A percentile compares a stretch with the other conserved stretches of the same genome.
phyloP scores from a whole-genome alignment of 176 grass and related monocot species.

The Oropetium thomaeum region DNA sequence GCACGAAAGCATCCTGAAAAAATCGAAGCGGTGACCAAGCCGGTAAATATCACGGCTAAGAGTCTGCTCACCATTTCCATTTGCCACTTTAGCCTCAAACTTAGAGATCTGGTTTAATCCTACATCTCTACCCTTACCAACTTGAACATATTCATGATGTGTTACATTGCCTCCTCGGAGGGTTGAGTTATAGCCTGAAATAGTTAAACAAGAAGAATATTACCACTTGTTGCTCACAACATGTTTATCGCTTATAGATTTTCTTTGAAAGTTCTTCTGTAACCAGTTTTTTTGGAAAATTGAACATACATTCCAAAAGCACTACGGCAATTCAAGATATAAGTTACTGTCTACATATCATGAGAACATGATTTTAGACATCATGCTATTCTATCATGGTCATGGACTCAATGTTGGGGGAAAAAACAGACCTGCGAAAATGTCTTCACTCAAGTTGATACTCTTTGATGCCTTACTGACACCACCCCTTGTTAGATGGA shows the following conservation, averaged over 20 bases:
- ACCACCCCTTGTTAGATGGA: conserved; percentile 91
- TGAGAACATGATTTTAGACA: background rate
- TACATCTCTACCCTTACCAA: conserved; percentile 95
- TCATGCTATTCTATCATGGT: too few species aligned
- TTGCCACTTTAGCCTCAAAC: conserved; percentile 94
- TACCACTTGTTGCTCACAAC: background rate
- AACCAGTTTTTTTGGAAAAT: background rate
- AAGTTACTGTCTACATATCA: background rate
- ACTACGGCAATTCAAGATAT: conserved; percentile 26
- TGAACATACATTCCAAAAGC: background rate
- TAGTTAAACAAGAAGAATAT: conserved; percentile 18
- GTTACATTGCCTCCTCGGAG: conserved; percentile 90
- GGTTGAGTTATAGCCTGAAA: conserved; percentile 81
- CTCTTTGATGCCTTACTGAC: conserved; percentile 95
- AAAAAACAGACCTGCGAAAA: conserved; percentile 69
- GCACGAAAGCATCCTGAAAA: conserved; percentile 97
- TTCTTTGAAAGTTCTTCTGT: background rate
- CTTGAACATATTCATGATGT: conserved; percentile 93
- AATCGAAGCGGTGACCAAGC: conserved; percentile 93
- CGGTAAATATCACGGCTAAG: conserved; percentile 90
- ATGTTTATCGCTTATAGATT: background rate
- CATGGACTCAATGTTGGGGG: background rate
- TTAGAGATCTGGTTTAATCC: conserved; percentile 90
- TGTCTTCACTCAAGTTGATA: conserved; percentile 95
- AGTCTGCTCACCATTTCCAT: conserved; percentile 92